A percentile compares a stretch with the other conserved stretches of the same genome.
phyloP scores from a whole-genome alignment of 768 basidiomycete genomes.

The Amanita polypyramis region DNA sequence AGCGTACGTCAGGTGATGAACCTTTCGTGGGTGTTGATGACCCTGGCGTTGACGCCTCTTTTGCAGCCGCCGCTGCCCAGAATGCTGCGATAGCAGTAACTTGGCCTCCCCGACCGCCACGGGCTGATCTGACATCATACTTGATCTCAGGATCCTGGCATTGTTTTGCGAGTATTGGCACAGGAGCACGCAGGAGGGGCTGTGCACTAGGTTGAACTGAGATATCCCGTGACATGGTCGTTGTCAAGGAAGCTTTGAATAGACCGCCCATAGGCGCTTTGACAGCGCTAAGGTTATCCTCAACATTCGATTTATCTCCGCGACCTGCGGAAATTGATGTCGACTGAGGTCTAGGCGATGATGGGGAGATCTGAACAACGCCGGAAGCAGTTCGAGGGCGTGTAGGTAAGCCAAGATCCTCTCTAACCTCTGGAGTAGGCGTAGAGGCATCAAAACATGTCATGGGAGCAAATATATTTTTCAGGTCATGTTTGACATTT shows the following conservation, averaged over 20 bases:
- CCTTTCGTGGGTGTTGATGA: not conserved
- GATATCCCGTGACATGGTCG: slow-evolving; percentile 9
- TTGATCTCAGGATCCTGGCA: slow-evolving; percentile 41
- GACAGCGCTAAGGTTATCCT: not conserved
- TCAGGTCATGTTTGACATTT: not conserved
- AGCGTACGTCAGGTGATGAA: not conserved
- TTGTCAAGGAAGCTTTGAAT: slow-evolving; percentile 13
- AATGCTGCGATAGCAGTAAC: slow-evolving; percentile 66
- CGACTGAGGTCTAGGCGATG: not conserved
- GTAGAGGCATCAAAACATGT: not conserved
- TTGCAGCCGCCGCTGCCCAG: slow-evolving; percentile 49
- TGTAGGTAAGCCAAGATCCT: not conserved
- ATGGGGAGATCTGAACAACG: not conserved
- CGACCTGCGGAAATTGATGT: not conserved
- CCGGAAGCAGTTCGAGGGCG: too few species aligned
- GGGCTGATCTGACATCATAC: slow-evolving; percentile 67
- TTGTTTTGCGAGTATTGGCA: slow-evolving; percentile 17
- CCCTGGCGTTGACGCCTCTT: not conserved
- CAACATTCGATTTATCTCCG: not conserved
- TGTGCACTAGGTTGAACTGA: slow-evolving; percentile 10
- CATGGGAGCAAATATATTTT: not conserved
- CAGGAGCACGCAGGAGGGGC: slow-evolving; percentile 20
- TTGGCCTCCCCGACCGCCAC: slow-evolving; percentile 67
- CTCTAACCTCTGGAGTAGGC: not conserved
- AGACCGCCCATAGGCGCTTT: slow-evolving; percentile 9